Conservation (phyloP, 148 eudicot species). For the Gaultheria prostrata region DNA sequence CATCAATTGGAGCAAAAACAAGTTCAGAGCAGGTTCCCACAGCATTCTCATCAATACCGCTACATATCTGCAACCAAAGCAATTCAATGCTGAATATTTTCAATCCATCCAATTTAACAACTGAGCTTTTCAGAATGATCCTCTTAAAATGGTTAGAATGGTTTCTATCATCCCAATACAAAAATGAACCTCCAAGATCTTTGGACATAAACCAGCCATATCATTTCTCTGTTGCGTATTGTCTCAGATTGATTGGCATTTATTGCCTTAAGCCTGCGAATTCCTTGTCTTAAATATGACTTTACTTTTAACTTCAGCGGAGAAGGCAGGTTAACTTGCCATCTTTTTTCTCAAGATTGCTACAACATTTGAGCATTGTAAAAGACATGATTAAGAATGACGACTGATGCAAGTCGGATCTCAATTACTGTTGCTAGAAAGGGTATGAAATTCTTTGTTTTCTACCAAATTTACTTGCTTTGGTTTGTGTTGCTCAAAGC, state of each 20-base stretch:
- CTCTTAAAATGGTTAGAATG: background rate
- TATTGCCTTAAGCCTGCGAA: background rate
- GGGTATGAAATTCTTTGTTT: background rate
- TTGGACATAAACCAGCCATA: background rate
- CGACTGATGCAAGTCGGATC: background rate
- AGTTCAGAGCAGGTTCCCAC: constrained; percentile 93
- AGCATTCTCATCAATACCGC: constrained; percentile 82
- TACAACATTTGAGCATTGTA: background rate
- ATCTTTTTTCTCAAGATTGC: background rate
- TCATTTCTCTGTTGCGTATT: background rate
- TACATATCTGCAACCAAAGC: constrained; percentile 62
- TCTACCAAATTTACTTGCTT: no score
- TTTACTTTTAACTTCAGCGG: background rate
- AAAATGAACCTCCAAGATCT: background rate
- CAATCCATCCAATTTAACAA: background rate
- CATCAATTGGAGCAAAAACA: constrained; percentile 98
- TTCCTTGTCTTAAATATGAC: background rate
- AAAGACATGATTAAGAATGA: background rate
- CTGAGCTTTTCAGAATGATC: background rate
- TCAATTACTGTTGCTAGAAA: background rate
- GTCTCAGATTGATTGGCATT: background rate
- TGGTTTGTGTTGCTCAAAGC: no score
- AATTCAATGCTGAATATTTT: constrained; percentile 17
- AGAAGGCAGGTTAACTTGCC: background rate
- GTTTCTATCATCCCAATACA: background rate